These are phyloP conservation scores for Tephrocybe sp. DNA, from an alignment of 768 basidiomycete genomes.

Conservation along the genomic window DNA sequence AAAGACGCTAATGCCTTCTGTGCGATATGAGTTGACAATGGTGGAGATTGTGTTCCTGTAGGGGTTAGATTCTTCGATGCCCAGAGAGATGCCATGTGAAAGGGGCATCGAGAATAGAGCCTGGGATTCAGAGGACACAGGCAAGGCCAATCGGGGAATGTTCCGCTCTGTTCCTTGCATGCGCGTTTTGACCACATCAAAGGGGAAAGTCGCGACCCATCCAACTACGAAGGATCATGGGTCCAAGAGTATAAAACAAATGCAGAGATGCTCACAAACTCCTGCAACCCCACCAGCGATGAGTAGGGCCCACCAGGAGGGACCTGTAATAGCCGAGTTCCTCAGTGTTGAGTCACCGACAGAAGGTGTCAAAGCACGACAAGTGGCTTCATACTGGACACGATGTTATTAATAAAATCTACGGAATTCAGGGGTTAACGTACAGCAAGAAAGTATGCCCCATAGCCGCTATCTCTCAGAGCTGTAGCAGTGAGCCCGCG, in stretches of 20 bases:
- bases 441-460: conserved; percentile 81
- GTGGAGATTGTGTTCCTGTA: conserved; percentile 63
- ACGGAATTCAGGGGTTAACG: conserved; percentile 23
- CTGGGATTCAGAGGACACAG: neutral
- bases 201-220: conserved; percentile 82
- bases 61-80: conserved; percentile 35
- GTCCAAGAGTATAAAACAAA: neutral
- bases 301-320: conserved; percentile 59
- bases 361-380: conserved; percentile 40
- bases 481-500: conserved; percentile 76
- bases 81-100: no score
- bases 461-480: conserved; percentile 79
- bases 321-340: conserved; percentile 26
- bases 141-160: neutral
- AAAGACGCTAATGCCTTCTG: conserved; percentile 71
- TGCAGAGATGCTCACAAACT: conserved; percentile 34
- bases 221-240: conserved; percentile 41
- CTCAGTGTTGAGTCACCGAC: conserved; percentile 22
- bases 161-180: conserved; percentile 57
- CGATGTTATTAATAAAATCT: neutral
- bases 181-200: conserved; percentile 90
- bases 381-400: conserved; percentile 62
- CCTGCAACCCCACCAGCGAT: conserved; percentile 79
- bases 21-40: conserved; percentile 55
- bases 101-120: no score